Conservation (phyloP, 345 rosid genomes). For the Mallotus nudiflorus region DNA sequence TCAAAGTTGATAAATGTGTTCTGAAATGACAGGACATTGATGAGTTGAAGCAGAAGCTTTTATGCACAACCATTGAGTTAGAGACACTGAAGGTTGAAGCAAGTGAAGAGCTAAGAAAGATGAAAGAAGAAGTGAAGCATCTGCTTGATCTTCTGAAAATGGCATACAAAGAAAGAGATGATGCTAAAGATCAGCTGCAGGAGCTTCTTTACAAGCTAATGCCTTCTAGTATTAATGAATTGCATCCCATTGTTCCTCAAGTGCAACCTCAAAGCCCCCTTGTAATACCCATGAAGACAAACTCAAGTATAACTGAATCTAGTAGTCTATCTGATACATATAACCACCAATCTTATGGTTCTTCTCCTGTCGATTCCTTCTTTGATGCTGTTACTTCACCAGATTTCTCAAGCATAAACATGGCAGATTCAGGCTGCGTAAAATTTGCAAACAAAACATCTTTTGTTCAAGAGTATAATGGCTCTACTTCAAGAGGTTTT, state of each 20-base stretch:
- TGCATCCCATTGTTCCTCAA: constrained; percentile 16
- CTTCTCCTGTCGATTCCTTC: constrained; percentile 75
- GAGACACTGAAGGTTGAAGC: constrained; percentile 64
- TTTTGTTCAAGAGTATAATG: constrained; percentile 28
- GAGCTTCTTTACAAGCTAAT: constrained; percentile 44
- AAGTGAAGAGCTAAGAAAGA: constrained; percentile 52
- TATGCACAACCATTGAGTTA: constrained; percentile 53
- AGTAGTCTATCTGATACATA: constrained; percentile 53
- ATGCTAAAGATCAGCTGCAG: constrained; percentile 64
- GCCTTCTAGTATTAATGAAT: constrained; percentile 28
- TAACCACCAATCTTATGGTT: constrained; percentile 49
- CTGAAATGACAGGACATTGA: constrained; percentile 52
- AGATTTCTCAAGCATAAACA: constrained; percentile 57
- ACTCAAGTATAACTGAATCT: constrained; percentile 84
- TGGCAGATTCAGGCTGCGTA: constrained; percentile 40
- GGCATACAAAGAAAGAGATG: constrained; percentile 82
- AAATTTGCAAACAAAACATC: constrained; percentile 25
- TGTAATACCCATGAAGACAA: constrained; percentile 45
- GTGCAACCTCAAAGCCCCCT: constrained; percentile 25
- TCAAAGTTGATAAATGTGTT: background rate
- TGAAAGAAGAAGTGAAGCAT: constrained; percentile 46
- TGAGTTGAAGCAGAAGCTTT: constrained; percentile 68
- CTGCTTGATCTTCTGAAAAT: constrained; percentile 53
- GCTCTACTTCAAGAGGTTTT: constrained; percentile 15
- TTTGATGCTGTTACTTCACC: constrained; percentile 74